Conservation (phyloP, 2,329 filamentous ascomycete species). For the Thelonectria olida region DNA sequence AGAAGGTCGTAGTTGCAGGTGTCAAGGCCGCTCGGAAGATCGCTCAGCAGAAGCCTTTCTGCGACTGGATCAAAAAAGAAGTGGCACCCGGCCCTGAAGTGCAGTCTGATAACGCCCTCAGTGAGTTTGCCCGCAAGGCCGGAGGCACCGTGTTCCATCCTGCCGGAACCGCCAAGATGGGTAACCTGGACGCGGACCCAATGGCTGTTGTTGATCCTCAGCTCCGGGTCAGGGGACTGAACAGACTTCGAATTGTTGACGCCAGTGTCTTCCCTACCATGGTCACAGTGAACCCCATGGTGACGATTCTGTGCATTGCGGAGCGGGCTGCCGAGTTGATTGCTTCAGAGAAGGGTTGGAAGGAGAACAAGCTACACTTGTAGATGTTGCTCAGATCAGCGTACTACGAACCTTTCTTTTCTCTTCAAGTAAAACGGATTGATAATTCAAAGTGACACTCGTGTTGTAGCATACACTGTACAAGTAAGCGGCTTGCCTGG, state of each 20-base stretch:
- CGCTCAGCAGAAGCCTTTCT: slow-evolving; percentile 79
- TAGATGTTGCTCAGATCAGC: no score
- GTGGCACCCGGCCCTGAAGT: slow-evolving; percentile 79
- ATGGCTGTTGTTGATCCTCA: slow-evolving; percentile 83
- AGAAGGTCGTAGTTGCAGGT: slow-evolving; percentile 80
- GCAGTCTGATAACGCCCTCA: slow-evolving; percentile 81
- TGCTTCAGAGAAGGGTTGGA: slow-evolving; percentile 68
- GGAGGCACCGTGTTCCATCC: slow-evolving; percentile 94
- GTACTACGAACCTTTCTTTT: no score
- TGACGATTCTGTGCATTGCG: slow-evolving; percentile 40
- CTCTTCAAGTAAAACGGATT: no score
- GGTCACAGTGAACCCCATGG: slow-evolving; percentile 58
- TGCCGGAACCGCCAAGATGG: slow-evolving; percentile 91
- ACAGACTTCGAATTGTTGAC: slow-evolving; percentile 81
- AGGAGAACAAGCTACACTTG: no score
- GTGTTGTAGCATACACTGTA: no score
- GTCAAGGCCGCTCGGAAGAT: slow-evolving; percentile 81
- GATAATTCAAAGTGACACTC: no score
- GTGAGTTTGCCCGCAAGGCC: slow-evolving; percentile 80
- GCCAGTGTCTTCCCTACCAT: slow-evolving; percentile 91
- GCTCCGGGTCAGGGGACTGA: slow-evolving; percentile 76
- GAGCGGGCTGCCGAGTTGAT: slow-evolving; percentile 88
- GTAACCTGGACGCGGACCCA: slow-evolving; percentile 72
- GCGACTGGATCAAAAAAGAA: slow-evolving; percentile 83
- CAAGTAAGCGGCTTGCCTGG: no score